A percentile compares a stretch with the other conserved stretches of the same genome.
Evolutionary conservation across 1,139 yeast genomes (phyloP).

Genomic region (Pichia sp.): DNA sequence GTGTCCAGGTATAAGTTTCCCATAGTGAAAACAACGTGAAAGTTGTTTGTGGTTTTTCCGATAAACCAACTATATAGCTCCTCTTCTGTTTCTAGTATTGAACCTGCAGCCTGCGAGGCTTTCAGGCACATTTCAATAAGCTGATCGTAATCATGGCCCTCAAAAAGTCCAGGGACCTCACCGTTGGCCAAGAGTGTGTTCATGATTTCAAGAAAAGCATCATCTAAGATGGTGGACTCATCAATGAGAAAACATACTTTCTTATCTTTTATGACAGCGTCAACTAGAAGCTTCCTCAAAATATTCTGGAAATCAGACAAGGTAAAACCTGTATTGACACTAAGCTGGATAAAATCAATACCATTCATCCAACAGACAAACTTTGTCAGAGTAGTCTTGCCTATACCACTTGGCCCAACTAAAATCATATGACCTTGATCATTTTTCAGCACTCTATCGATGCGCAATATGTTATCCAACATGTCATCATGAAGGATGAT

Average conservation of each 20-base stretch:
- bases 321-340: constrained; percentile 47
- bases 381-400: constrained; percentile 67
- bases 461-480: constrained; percentile 66
- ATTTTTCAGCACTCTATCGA: constrained; percentile 78
- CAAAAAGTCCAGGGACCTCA: constrained; percentile 86
- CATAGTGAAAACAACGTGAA: constrained; percentile 80
- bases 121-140: constrained; percentile 54
- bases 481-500: constrained; percentile 65
- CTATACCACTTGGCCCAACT: constrained; percentile 82
- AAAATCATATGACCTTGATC: constrained; percentile 87
- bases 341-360: constrained; percentile 50
- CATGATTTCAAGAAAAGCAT: constrained; percentile 85
- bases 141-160: constrained; percentile 57
- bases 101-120: constrained; percentile 53
- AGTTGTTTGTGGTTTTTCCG: constrained; percentile 54
- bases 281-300: constrained; percentile 46
- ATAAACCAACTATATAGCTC: constrained; percentile 77
- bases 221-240: constrained; percentile 69
- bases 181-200: constrained; percentile 88
- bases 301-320: constrained; percentile 62
- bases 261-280: constrained; percentile 50
- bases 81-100: constrained; percentile 59
- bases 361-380: constrained; percentile 96
- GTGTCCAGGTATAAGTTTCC: constrained; percentile 40
- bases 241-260: constrained; percentile 69